Evolutionary conservation across 2,329 filamentous ascomycete genomes (phyloP), one percentile per base, ranked within the genome.

Genomic region (Neopestalotiopsis clavispora): DNA sequence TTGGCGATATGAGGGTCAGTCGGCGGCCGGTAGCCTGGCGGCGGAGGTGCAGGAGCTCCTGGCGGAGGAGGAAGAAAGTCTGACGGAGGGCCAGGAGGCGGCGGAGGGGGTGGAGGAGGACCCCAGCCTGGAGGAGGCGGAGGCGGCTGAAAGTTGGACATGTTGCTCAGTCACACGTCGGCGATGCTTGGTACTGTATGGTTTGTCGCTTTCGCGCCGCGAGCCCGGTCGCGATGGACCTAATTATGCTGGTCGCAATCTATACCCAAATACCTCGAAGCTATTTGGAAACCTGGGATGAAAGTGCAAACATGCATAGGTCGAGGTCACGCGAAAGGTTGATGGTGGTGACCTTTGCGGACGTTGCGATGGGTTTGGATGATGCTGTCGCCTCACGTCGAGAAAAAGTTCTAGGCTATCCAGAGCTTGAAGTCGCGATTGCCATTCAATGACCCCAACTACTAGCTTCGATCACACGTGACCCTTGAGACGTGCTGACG

Each of bases 1-100:
- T 99, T 99, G 66, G 94, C 94, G 76, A 94, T 87, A 73, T 95
- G 93, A 59, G 94, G 91, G 78, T 98, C 92, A 73, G 90, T 87
- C 30, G 91, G 89, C 58, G 94, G 94, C 72, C 90, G 90, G 80
- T 94, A 97, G 56, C 94, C 94, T 32, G 94, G 94, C 30, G 95
- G 94, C 66, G 94, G 94, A 71, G 95, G 94, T 66, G 92, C 84
- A 52, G 86, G 85, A 38, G 82, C 82, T 59, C 85, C 81, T 1
- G 87, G 86, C 28, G 87, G 87, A 49, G 87, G 87, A 71, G 87
- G 87, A n/a, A 87, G 81, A 34, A 84, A 85, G 13, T 85, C 85
- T 57, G 86, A 85, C 17, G 86, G 85, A 57, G 86, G 86, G 34
- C 86, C 85, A 23, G 86, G 86, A 34, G 86, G 85, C 74, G 90